Base-by-base conservation (phyloP, 345 rosid species). In the Sonneratia alba region DNA sequence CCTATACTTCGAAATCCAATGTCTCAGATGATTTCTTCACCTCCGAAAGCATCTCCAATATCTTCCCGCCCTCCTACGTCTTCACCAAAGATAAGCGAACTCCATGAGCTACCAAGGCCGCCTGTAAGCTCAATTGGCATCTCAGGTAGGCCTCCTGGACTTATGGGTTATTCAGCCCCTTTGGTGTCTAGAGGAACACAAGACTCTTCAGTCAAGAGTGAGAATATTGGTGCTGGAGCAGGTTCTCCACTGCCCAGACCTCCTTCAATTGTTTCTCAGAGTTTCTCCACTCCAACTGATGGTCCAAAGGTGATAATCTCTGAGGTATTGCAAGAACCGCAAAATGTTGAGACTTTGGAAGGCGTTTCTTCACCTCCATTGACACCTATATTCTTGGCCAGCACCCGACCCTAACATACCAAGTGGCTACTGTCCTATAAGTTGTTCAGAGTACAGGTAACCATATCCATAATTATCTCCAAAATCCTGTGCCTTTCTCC, bases 41-140 rank as follows among this genome's bases (percentile, higher is more conserved):
- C 51, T 47, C 51, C 51, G 15, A 47, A 47, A 2, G 51, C 91
- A 72, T 80, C 93, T 68, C 85, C 89, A 19, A 84, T 79, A 43
- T 76, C 89, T 53, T 87, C 96, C 65, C 91, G 94, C 32, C 89
- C 91, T 40, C 79, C 85, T 72, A 66, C 76, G 72, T 87, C 97
- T 27, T 88, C 99, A 12, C 99, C 95, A 11, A 89, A 82, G 77
- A 92, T 92, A 77, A 96, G 90, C 38, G 99, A 96, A 82, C 97
- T 96, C 73, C 99, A 96, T 79, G 99, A 92, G 79, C 99, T 96
- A 79, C 99, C 99, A 45, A 88, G 97, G 85, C 99, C 98, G 34
- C 96, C 96, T 1, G 79, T 77, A 66, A 83, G 77, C 79, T 79
- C 81, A 55, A 65, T 65, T 36, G 40, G 76, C 69, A 81, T 79